Base-by-base conservation (phyloP, 306 rosid species). In the Castanea sativa region DNA sequence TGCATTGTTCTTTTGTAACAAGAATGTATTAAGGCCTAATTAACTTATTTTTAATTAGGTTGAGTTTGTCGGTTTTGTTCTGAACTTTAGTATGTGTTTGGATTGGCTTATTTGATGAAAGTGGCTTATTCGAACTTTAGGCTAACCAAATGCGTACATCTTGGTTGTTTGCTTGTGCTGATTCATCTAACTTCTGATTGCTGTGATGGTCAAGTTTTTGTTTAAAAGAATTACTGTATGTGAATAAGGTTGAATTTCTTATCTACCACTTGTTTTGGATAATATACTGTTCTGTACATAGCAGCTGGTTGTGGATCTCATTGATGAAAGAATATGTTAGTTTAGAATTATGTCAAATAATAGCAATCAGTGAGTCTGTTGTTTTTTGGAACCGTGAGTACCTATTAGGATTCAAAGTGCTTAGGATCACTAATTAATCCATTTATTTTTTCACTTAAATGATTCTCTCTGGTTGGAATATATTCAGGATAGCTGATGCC, bases 401-500 rank as follows among this genome's bases (percentile, higher is more conserved):
- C 52, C 29, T 69, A 61, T 65, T 33, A 80, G 69, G 27, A 76
- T 73, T 70, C 41, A 23, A 83, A 79, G 72, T 78, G 32, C 45
- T 75, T 69, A 32, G 41, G 71, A 32, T 19, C 23, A 30, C 71
- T 67, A 18, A 1, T 18, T 67, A 18, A 33, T 67, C 23, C 10
- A 29, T 33, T 18, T 45, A 19, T 67, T 32, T 67, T 18, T 60
- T 43, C 13, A 25, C 78, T 73, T 58, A 73, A 65, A 41, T 51
- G 55, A 41, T 58, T 83, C 12, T 52, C 51, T 79, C 63, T 78
- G 68, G 73, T 56, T 86, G 79, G 25, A 67, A 75, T 77, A 58
- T 84, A 69, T 83, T 60, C 41, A 95, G 99, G 90, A 93, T 95
- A 86, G 97, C 98, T 74, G 99, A 95, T 73, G 98, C 99, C 0